A percentile compares a stretch with the other conserved stretches of the same genome.
phyloP scores from a whole-genome alignment of 805 yeast species.

The Nakazawaea anatomiae region DNA sequence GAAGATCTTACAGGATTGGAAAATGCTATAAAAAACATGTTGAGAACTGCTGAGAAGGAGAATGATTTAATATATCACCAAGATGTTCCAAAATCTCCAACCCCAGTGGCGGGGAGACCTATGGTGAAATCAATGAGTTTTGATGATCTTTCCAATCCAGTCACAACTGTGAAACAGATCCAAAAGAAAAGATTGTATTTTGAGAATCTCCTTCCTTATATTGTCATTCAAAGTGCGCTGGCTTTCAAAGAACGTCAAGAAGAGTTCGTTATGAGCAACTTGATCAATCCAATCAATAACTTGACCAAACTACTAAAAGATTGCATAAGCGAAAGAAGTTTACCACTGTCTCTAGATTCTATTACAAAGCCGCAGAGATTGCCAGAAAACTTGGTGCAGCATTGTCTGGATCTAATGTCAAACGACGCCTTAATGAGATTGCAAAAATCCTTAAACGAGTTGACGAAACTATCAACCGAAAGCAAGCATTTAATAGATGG shows the following conservation, averaged over 20 bases:
- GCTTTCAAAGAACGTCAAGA: slow-evolving; percentile 66
- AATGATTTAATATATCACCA: slow-evolving; percentile 77
- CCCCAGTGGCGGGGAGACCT: slow-evolving; percentile 39
- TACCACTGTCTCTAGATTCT: slow-evolving; percentile 61
- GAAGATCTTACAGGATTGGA: slow-evolving; percentile 50
- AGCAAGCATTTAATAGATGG: slow-evolving; percentile 37
- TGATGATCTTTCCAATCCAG: slow-evolving; percentile 27
- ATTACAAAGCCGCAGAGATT: slow-evolving; percentile 49
- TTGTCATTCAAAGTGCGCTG: slow-evolving; percentile 57
- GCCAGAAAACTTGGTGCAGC: slow-evolving; percentile 52
- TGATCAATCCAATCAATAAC: slow-evolving; percentile 39
- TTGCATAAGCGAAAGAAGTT: slow-evolving; percentile 39
- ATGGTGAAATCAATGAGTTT: slow-evolving; percentile 49
- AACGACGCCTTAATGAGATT: slow-evolving; percentile 47
- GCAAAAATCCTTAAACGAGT: slow-evolving; percentile 36
- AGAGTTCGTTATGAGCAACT: slow-evolving; percentile 39
- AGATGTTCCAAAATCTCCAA: slow-evolving; percentile 45
- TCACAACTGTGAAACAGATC: slow-evolving; percentile 15
- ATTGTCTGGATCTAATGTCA: slow-evolving; percentile 45
- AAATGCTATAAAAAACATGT: slow-evolving; percentile 34
- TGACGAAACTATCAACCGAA: slow-evolving; percentile 35
- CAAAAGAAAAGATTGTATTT: slow-evolving; percentile 35
- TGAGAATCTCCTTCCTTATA: slow-evolving; percentile 57
- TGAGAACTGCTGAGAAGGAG: slow-evolving; percentile 62
- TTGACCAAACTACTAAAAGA: slow-evolving; percentile 38